phyloP scores from a whole-genome alignment of 2,329 filamentous ascomycete genomes.

The Arthrobotrys pseudoclavata region DNA sequence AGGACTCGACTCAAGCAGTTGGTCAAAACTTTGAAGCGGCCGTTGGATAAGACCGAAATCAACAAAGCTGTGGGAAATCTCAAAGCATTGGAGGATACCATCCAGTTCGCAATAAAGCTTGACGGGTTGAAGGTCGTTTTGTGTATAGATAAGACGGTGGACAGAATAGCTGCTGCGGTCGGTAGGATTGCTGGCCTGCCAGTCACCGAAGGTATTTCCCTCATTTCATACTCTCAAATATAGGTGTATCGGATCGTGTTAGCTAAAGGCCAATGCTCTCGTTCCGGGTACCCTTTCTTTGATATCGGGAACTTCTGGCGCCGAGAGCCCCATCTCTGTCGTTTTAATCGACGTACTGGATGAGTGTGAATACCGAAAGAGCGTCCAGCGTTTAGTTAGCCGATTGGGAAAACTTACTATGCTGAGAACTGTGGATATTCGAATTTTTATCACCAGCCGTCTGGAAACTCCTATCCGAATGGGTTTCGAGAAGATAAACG shows the following conservation, averaged over 20 bases:
- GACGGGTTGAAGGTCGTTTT: not conserved
- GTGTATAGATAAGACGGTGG: not conserved
- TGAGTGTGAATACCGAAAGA: slow-evolving; percentile 40
- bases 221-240: not conserved
- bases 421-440: slow-evolving; percentile 4
- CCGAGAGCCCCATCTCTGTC: not conserved
- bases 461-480: slow-evolving; percentile 5
- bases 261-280: too few relatives aligned
- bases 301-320: not conserved
- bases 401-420: not conserved
- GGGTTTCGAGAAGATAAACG: slow-evolving; percentile 16
- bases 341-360: slow-evolving; percentile 52
- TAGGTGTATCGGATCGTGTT: not conserved
- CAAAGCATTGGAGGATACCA: not conserved
- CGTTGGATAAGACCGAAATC: slow-evolving; percentile 20
- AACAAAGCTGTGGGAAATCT: not conserved
- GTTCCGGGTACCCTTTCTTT: too few relatives aligned
- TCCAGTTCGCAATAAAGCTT: not conserved
- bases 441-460: slow-evolving; percentile 48
- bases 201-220: not conserved
- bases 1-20: not conserved
- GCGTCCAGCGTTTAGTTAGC: slow-evolving; percentile 2
- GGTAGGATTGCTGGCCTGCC: not conserved
- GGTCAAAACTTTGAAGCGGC: not conserved
- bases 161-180: not conserved